Evolutionary conservation across 2,329 filamentous ascomycete genomes (phyloP).

Genomic region (Trichothecium roseum): DNA sequence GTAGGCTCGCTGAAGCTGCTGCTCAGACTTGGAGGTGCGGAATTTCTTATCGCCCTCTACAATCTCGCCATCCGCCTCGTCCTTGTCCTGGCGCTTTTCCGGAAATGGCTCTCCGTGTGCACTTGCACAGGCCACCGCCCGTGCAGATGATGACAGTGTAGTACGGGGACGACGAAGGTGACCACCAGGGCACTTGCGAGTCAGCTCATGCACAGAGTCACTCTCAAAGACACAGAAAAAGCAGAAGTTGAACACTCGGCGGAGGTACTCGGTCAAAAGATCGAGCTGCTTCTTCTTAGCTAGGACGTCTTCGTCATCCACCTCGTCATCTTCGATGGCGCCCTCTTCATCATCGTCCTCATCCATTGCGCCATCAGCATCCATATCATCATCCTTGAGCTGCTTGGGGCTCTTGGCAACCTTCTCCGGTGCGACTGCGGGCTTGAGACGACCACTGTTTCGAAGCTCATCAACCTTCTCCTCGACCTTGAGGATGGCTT

Average conservation of each 20-base stretch:
- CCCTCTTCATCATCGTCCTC: conserved; percentile 76
- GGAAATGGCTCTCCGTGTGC: conserved; percentile 77
- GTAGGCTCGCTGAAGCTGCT: conserved; percentile 87
- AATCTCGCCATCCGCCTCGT: conserved; percentile 34
- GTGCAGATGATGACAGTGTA: conserved; percentile 72
- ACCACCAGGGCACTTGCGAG: conserved; percentile 92
- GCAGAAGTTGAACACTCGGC: conserved; percentile 96
- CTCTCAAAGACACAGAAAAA: conserved; percentile 99
- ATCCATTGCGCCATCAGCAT: conserved; percentile 60
- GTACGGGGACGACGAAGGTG: conserved; percentile 85
- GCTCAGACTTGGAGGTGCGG: conserved; percentile 66
- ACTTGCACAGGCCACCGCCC: conserved; percentile 76
- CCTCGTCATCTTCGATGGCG: conserved; percentile 67
- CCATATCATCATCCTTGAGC: conserved; percentile 52
- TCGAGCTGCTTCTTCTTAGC: conserved; percentile 96
- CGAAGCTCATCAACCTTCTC: conserved; percentile 76
- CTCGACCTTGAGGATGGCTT: conserved; percentile 72
- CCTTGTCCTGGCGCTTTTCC: conserved; percentile 57
- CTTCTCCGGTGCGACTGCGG: conserved; percentile 35
- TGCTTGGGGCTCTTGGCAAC: conserved; percentile 35
- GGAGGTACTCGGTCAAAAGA: conserved; percentile 89
- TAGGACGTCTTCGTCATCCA: conserved; percentile 81
- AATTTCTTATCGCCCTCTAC: conserved; percentile 59
- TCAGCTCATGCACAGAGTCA: conserved; percentile 92
- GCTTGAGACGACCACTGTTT: conserved; percentile 65